Percentiles rank a stretch among this genome's conserved stretches.
Evolutionary conservation across 2,329 filamentous ascomycete genomes (phyloP).

Genomic region (Calonectria multiphialidica): DNA sequence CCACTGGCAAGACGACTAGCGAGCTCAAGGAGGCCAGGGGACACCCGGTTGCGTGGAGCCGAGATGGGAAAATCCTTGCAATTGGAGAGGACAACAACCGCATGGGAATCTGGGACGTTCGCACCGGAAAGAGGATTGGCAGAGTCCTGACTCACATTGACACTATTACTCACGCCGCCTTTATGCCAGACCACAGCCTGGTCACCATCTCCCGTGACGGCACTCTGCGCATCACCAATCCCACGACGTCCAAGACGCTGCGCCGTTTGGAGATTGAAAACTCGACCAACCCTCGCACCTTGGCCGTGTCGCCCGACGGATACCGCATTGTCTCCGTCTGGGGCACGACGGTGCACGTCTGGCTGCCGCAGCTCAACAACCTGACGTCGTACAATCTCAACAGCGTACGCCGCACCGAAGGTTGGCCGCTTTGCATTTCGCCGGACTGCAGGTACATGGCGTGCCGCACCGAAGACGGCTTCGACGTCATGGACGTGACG

Average conservation of each 20-base stretch:
- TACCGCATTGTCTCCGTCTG: constrained; percentile 52
- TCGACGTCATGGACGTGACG: constrained; percentile 54
- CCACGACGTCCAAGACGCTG: constrained; percentile 48
- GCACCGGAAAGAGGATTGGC: constrained; percentile 43
- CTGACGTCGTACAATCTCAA: constrained; percentile 52
- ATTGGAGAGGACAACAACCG: constrained; percentile 45
- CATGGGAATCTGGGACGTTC: constrained; percentile 49
- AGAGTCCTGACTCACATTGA: constrained; percentile 51
- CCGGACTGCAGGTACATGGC: constrained; percentile 52
- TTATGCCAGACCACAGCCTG: constrained; percentile 46
- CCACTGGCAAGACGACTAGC: constrained; percentile 45
- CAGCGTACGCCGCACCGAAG: constrained; percentile 49
- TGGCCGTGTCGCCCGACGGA: constrained; percentile 51
- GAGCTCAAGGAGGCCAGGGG: constrained; percentile 47
- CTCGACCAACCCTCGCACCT: constrained; percentile 45
- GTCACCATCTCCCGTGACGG: constrained; percentile 54
- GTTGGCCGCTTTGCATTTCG: constrained; percentile 56
- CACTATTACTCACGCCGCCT: constrained; percentile 52
- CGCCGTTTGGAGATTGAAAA: constrained; percentile 51
- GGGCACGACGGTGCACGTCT: constrained; percentile 53
- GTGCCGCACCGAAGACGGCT: constrained; percentile 55
- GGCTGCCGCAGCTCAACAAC: constrained; percentile 48
- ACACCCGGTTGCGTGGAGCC: constrained; percentile 49
- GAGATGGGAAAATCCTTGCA: constrained; percentile 46
- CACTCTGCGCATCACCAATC: constrained; percentile 51